phyloP scores from a whole-genome alignment of 2,329 filamentous ascomycete species.

The Annulohypoxylon truncatum region DNA sequence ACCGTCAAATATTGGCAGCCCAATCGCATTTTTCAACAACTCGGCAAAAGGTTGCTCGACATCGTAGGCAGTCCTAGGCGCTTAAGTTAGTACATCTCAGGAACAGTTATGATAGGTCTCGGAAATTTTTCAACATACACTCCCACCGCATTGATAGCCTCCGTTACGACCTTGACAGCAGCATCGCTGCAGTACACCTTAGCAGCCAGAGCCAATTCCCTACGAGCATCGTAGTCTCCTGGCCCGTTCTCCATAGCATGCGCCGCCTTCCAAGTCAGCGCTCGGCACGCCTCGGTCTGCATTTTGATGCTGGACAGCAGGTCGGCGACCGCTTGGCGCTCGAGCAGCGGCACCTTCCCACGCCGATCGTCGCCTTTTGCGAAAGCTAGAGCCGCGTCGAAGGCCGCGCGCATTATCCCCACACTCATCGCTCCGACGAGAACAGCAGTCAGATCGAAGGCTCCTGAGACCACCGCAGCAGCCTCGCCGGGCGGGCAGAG shows the following conservation, averaged over 20 bases:
- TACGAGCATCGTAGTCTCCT: constrained; percentile 53
- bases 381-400: constrained; percentile 63
- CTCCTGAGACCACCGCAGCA: constrained; percentile 55
- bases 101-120: background rate
- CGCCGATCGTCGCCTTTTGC: constrained; percentile 60
- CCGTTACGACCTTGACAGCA: constrained; percentile 59
- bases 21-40: constrained; percentile 59
- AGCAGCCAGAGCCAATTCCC: constrained; percentile 61
- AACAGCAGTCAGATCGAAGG: constrained; percentile 59
- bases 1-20: constrained; percentile 63
- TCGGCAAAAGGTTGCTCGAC: constrained; percentile 56
- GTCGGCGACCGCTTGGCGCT: constrained; percentile 63
- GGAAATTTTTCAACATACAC: constrained; percentile 53
- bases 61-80: constrained; percentile 55
- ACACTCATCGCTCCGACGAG: constrained; percentile 67
- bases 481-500: constrained; percentile 59
- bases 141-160: constrained; percentile 64
- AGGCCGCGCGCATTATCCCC: constrained; percentile 64
- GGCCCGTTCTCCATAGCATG: constrained; percentile 56
- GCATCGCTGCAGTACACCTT: constrained; percentile 65
- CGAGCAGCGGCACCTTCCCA: constrained; percentile 58
- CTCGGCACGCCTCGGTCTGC: constrained; percentile 60
- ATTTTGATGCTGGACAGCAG: constrained; percentile 64
- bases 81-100: background rate
- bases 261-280: constrained; percentile 64